A percentile compares a stretch with the other conserved stretches of the same genome.
phyloP scores from a whole-genome alignment of 106 monocot species.

The Acanthochlamys bracteata region DNA sequence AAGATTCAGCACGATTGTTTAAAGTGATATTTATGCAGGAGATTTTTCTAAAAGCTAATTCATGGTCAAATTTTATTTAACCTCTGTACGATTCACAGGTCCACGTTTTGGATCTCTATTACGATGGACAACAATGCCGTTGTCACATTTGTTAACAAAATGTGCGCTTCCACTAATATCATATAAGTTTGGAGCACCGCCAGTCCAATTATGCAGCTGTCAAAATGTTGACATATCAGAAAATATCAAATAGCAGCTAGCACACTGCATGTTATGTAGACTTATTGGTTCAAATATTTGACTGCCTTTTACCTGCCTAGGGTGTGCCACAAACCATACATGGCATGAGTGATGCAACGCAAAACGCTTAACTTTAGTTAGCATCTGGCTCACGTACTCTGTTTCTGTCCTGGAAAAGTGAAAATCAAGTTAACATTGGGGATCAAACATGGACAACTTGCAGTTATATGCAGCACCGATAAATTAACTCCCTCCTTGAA shows the following conservation, averaged over 20 bases:
- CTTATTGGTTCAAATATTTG: not conserved
- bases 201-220: slow-evolving; percentile 78
- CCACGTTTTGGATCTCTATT: slow-evolving; percentile 56
- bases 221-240: slow-evolving; percentile 3
- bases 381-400: slow-evolving; percentile 93
- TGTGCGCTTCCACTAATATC: slow-evolving; percentile 99
- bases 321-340: slow-evolving; percentile 99
- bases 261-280: not conserved
- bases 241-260: not conserved
- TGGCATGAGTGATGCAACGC: slow-evolving; percentile 88
- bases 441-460: no score
- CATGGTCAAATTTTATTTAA: slow-evolving; percentile 1
- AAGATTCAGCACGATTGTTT: not conserved
- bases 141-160: slow-evolving; percentile 98
- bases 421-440: no score
- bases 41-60: not conserved
- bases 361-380: slow-evolving; percentile 83
- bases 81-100: slow-evolving; percentile 59
- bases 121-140: slow-evolving; percentile 88
- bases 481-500: no score
- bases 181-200: slow-evolving; percentile 77
- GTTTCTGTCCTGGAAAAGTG: slow-evolving; percentile 83
- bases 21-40: not conserved
- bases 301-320: slow-evolving; percentile 65
- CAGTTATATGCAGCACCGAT: no score